These are phyloP conservation scores for Candida orba DNA, from an alignment of 805 yeast species.

Conservation along the genomic window DNA sequence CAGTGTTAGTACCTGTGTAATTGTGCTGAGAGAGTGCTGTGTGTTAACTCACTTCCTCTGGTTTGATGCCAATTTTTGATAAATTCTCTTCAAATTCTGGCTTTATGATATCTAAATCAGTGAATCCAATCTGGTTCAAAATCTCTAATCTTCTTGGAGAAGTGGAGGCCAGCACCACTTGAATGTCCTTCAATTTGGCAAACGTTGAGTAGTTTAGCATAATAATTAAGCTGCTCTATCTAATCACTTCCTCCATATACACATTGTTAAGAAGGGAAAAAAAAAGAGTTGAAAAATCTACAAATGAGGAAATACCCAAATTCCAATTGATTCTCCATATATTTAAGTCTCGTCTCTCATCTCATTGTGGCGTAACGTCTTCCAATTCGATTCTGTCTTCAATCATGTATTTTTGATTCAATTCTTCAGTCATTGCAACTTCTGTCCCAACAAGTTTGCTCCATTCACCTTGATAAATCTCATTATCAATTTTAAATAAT, in stretches of 20 bases:
- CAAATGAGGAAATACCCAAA: too few relatives aligned
- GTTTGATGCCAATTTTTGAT: constrained; percentile 41
- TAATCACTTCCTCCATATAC: too few relatives aligned
- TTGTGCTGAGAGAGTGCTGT: not conserved
- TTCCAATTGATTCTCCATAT: not conserved
- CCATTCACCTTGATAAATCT: constrained; percentile 73
- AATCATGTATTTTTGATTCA: constrained; percentile 15
- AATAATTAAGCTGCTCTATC: too few relatives aligned
- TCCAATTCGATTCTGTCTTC: constrained; percentile 18
- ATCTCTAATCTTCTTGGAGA: constrained; percentile 79
- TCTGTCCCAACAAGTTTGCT: constrained; percentile 73
- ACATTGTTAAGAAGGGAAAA: too few relatives aligned
- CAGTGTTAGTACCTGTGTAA: constrained; percentile 7
- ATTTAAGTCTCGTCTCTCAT: too few relatives aligned
- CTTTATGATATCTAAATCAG: constrained; percentile 38
- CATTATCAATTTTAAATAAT: constrained; percentile 47
- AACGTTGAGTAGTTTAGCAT: constrained; percentile 27
- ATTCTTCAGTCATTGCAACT: constrained; percentile 28
- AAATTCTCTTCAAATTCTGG: constrained; percentile 77
- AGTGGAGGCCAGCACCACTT: constrained; percentile 67
- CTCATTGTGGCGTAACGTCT: constrained; percentile 17
- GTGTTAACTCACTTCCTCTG: constrained; percentile 32
- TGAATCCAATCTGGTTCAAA: constrained; percentile 50
- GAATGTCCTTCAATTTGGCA: constrained; percentile 11
- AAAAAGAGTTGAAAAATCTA: too few relatives aligned